Evolutionary conservation across 768 basidiomycete genomes (phyloP).

Genomic region (Phanerochaete sordida): DNA sequence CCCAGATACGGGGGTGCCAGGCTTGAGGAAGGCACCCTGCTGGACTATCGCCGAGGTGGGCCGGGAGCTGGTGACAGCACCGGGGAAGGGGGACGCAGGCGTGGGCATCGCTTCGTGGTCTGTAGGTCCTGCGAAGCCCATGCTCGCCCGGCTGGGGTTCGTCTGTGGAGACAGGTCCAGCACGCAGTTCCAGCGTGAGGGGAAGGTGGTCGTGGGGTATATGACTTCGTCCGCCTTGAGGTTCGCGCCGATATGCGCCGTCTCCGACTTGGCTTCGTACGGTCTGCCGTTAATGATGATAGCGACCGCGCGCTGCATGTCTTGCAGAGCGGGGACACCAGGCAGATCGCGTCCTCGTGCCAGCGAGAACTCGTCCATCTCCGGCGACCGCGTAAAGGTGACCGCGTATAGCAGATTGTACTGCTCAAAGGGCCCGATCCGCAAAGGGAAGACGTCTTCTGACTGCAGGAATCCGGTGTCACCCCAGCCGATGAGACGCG

Average conservation of each 20-base stretch:
- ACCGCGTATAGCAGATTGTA: constrained; percentile 89
- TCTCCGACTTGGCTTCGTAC: constrained; percentile 29
- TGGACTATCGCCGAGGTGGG: constrained; percentile 7
- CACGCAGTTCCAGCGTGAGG: constrained; percentile 87
- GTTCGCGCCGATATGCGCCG: background rate
- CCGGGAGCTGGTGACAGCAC: constrained; percentile 3
- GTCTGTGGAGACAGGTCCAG: constrained; percentile 62
- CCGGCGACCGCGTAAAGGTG: constrained; percentile 67
- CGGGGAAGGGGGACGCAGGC: constrained; percentile 78
- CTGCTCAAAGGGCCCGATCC: constrained; percentile 70
- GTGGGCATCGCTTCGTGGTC: constrained; percentile 27
- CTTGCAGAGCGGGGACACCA: constrained; percentile 23
- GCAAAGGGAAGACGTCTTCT: constrained; percentile 62
- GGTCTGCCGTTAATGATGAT: constrained; percentile 81
- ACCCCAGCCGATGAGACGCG: constrained; percentile 49
- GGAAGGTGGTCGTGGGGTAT: constrained; percentile 74
- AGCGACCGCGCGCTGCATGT: constrained; percentile 71
- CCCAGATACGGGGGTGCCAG: constrained; percentile 30
- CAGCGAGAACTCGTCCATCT: constrained; percentile 43
- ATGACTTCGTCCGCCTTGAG: constrained; percentile 7
- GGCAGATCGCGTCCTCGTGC: constrained; percentile 12
- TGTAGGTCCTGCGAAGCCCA: background rate
- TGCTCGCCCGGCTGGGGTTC: constrained; percentile 7
- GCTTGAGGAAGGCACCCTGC: constrained; percentile 19
- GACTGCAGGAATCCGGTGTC: constrained; percentile 32